These are phyloP conservation scores for Kwoniella shivajii DNA, from an alignment of 1,284 basidiomycete genomes.

Conservation along the genomic window DNA sequence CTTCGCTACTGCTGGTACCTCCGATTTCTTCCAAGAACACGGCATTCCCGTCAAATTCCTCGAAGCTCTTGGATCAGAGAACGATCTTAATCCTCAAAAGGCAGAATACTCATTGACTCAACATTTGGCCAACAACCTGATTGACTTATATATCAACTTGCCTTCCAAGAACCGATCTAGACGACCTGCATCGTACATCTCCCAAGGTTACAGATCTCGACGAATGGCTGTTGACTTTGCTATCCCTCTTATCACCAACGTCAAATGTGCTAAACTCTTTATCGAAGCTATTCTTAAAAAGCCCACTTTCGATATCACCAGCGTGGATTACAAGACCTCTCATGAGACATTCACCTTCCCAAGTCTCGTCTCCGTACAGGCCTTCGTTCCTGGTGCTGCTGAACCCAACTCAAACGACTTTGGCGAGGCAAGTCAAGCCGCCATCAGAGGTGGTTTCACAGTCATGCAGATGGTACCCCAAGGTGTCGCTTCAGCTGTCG, in stretches of 20 bases:
- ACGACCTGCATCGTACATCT: slow-evolving; percentile 93
- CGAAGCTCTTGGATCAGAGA: slow-evolving; percentile 78
- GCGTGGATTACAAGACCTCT: slow-evolving; percentile 92
- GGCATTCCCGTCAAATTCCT: slow-evolving; percentile 72
- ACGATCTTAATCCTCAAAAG: slow-evolving; percentile 73
- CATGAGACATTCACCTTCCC: slow-evolving; percentile 89
- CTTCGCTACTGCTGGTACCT: slow-evolving; percentile 94
- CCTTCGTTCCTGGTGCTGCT: slow-evolving; percentile 77
- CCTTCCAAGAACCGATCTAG: slow-evolving; percentile 98
- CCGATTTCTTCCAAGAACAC: slow-evolving; percentile 84
- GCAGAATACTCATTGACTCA: slow-evolving; percentile 94
- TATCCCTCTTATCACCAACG: slow-evolving; percentile 95
- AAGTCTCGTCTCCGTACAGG: slow-evolving; percentile 84
- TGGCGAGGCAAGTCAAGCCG: slow-evolving; percentile 70
- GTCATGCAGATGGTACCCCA: slow-evolving; percentile 76
- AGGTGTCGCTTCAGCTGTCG: slow-evolving; percentile 65
- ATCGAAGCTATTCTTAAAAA: slow-evolving; percentile 92
- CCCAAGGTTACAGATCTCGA: slow-evolving; percentile 94
- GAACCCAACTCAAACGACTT: slow-evolving; percentile 67
- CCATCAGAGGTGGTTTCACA: slow-evolving; percentile 84
- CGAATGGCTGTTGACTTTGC: slow-evolving; percentile 99
- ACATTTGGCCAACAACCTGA: slow-evolving; percentile 92
- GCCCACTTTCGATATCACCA: slow-evolving; percentile 80
- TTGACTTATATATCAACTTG: slow-evolving; percentile 99
- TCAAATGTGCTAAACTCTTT: slow-evolving; percentile 97